Base-by-base conservation (phyloP, 768 basidiomycete species). In the Pleurotus sapidus region DNA sequence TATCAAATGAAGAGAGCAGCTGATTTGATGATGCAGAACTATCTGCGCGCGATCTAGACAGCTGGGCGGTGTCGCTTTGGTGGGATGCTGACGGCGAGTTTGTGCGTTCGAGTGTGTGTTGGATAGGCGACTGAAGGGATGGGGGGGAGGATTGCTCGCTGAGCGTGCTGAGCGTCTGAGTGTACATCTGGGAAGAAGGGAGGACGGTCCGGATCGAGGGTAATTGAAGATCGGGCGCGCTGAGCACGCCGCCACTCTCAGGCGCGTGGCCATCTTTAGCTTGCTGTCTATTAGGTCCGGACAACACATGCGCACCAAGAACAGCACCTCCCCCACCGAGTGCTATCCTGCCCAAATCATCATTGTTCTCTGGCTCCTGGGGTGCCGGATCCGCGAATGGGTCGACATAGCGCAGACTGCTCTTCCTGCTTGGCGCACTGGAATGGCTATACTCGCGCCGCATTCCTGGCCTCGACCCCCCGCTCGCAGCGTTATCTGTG, bases 361-460 rank as follows among this genome's bases (percentile, higher is more conserved):
- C 11, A 11, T 34, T 34, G 9, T 34, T 34, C 0, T 34, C 30
- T 34, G 30, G 30, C 15, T 66, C 63, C 17, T 63, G 56, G 48
- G 66, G 61, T 9, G 74, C 65, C 4, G 76, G 73, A 63, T 81
- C 79, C 2, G 70, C 63, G 56, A 80, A 80, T 4, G 79, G 83
- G 64, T 87, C 83, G 20, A 64, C 65, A 62, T 86, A 84, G 38
- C 73, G 72, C 49, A 63, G 56, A 11, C 56, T 66, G 57, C 65
- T 72, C 47, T 62, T 64, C 30, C 30, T 34, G 30, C 30, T 34
- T 4, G 30, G 30, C 27, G 69, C 66, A 58, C 71, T 80, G 27
- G 69, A 62, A 60, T 77, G 70, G 61, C 78, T 80, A 42, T 62
- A 47, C 51, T 80, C 73, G 30, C 73, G 65, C 18, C 68, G 61